These are phyloP conservation scores for Neohortaea acidophila DNA, from an alignment of 495 filamentous ascomycete species.

Conservation along the genomic window DNA sequence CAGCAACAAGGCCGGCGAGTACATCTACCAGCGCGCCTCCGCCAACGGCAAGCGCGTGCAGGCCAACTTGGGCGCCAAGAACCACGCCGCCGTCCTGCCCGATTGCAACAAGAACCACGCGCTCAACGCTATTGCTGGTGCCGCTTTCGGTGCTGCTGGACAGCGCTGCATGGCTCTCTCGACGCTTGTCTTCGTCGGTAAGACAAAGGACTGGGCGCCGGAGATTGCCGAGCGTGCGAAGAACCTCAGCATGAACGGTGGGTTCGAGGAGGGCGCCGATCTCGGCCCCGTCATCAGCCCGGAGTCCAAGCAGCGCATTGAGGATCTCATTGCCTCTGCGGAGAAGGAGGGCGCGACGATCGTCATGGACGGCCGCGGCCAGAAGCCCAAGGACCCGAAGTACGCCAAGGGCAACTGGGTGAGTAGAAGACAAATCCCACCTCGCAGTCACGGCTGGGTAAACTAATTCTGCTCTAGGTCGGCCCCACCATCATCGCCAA, in stretches of 20 bases:
- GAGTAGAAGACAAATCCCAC: too few species aligned
- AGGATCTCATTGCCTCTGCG: slow-evolving; percentile 71
- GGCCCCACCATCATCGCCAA: slow-evolving; percentile 90
- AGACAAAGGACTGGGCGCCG: slow-evolving; percentile 82
- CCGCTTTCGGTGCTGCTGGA: slow-evolving; percentile 91
- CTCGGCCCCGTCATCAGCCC: slow-evolving; percentile 92
- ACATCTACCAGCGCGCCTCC: slow-evolving; percentile 81
- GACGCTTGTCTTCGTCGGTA: slow-evolving; percentile 83
- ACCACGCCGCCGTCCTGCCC: slow-evolving; percentile 88
- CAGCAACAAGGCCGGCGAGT: slow-evolving; percentile 90
- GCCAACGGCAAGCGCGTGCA: slow-evolving; percentile 91
- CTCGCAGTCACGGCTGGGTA: too few species aligned
- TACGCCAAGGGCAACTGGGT: slow-evolving; percentile 97
- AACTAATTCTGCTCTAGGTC: slow-evolving; percentile 31
- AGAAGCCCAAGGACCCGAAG: slow-evolving; percentile 71
- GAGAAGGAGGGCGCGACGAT: slow-evolving; percentile 91
- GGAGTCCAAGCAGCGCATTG: slow-evolving; percentile 82
- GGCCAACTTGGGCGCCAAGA: slow-evolving; percentile 96
- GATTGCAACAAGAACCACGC: slow-evolving; percentile 98
- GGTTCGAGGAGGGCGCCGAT: slow-evolving; percentile 88
- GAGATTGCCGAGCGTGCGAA: slow-evolving; percentile 89
- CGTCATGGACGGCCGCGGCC: slow-evolving; percentile 80
- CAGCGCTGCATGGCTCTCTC: slow-evolving; percentile 97
- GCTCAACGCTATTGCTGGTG: slow-evolving; percentile 83
- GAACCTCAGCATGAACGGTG: slow-evolving; percentile 75